phyloP scores from a whole-genome alignment of 1,284 basidiomycete species.

The Melanopsichium pennsylvanicum region DNA sequence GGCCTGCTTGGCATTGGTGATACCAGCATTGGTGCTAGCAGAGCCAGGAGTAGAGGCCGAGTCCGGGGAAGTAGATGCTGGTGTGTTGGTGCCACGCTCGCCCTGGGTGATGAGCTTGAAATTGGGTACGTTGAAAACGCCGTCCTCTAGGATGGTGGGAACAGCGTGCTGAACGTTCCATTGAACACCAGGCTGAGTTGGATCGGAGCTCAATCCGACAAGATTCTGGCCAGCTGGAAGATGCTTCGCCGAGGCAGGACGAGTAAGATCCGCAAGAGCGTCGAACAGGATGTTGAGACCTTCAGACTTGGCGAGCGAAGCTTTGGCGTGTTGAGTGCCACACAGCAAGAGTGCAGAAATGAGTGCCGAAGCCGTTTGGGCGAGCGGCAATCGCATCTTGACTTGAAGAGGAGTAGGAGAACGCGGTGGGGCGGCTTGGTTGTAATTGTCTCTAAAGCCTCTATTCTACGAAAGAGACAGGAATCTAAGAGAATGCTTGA shows the following conservation, averaged over 20 bases:
- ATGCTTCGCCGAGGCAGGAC: conserved; percentile 25
- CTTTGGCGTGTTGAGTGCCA: conserved; percentile 17
- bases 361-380: conserved; percentile 25
- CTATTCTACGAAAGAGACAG: too few species aligned
- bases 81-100: neutral
- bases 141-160: conserved; percentile 18
- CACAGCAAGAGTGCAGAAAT: conserved; percentile 19
- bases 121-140: conserved; percentile 28
- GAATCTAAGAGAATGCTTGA: too few species aligned
- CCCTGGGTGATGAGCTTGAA: conserved; percentile 32
- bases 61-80: conserved; percentile 8
- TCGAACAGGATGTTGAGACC: conserved; percentile 36
- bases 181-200: conserved; percentile 28
- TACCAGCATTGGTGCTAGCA: conserved; percentile 25
- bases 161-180: conserved; percentile 29
- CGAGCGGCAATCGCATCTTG: conserved; percentile 16
- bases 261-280: conserved; percentile 41
- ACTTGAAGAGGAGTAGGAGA: neutral
- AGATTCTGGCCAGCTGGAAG: conserved; percentile 13
- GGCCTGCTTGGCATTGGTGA: conserved; percentile 31
- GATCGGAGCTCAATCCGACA: conserved; percentile 20
- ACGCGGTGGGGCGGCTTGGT: neutral
- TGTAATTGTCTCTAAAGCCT: neutral
- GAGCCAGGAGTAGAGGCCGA: conserved; percentile 12
- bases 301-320: conserved; percentile 31